phyloP scores from a whole-genome alignment of 2,329 filamentous ascomycete species.

The Aspergillus piperis region DNA sequence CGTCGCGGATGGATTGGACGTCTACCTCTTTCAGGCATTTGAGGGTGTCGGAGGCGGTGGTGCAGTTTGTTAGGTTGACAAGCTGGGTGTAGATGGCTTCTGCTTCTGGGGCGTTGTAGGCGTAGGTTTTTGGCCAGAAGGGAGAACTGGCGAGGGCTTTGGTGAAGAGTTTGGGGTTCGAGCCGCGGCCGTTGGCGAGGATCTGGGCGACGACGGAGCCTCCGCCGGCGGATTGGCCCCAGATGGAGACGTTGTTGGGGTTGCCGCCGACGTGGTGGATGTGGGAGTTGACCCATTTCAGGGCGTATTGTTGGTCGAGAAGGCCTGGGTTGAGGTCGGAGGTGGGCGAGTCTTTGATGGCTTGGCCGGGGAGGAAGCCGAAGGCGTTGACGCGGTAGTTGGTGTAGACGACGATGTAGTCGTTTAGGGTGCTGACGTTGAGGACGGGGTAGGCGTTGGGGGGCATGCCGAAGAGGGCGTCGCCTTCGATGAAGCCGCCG shows the following conservation, averaged over 20 bases:
- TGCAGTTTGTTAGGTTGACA: conserved; percentile 52
- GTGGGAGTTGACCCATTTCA: conserved; percentile 57
- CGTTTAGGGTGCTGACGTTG: conserved; percentile 54
- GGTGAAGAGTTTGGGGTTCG: conserved; percentile 49
- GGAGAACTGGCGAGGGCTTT: conserved; percentile 56
- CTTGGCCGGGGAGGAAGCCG: conserved; percentile 55
- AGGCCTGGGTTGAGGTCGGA: conserved; percentile 57
- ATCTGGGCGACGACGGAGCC: conserved; percentile 44
- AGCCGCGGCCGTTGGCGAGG: conserved; percentile 51
- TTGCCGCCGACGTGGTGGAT: conserved; percentile 59
- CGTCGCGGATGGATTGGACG: conserved; percentile 56
- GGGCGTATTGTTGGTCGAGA: conserved; percentile 54
- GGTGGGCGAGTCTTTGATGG: conserved; percentile 45
- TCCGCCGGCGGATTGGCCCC: conserved; percentile 59
- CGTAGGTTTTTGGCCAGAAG: conserved; percentile 62
- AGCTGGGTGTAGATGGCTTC: conserved; percentile 55
- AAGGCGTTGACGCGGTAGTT: conserved; percentile 62
- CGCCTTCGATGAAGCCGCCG: conserved; percentile 62
- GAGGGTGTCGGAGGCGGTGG: conserved; percentile 47
- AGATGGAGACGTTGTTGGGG: conserved; percentile 53
- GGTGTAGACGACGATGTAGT: conserved; percentile 55
- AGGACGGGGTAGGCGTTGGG: conserved; percentile 61
- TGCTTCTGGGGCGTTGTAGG: conserved; percentile 52
- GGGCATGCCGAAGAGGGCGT: conserved; percentile 57
- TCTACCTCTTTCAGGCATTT: conserved; percentile 57